phyloP scores from a whole-genome alignment of 306 rosid species.

The Prunus persica region Prunus_persica_NCBIv2 NC_034013.1:5381001-5381500 shows the following conservation, averaged over 20 bases:
- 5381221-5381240: background rate
- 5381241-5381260: background rate
- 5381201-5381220: constrained; percentile 51
- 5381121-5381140: constrained; percentile 74
- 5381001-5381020: constrained; percentile 26
- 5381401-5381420: background rate
- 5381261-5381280: no score
- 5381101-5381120: constrained; percentile 61
- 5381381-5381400: background rate
- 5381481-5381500: no score
- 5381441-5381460: no score
- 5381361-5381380: no score
- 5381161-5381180: constrained; percentile 86
- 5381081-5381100: constrained; percentile 60
- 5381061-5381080: constrained; percentile 68
- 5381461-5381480: no score
- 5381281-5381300: background rate
- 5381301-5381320: background rate
- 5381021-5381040: constrained; percentile 10
- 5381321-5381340: no score
- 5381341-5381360: background rate
- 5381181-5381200: constrained; percentile 53
- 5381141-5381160: constrained; percentile 74
- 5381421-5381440: no score
- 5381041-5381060: constrained; percentile 56